Evolutionary conservation across 169 alveolate genomes (phyloP), one percentile per base, ranked within the genome.

Genomic region (Cryptosporidium muris): DNA sequence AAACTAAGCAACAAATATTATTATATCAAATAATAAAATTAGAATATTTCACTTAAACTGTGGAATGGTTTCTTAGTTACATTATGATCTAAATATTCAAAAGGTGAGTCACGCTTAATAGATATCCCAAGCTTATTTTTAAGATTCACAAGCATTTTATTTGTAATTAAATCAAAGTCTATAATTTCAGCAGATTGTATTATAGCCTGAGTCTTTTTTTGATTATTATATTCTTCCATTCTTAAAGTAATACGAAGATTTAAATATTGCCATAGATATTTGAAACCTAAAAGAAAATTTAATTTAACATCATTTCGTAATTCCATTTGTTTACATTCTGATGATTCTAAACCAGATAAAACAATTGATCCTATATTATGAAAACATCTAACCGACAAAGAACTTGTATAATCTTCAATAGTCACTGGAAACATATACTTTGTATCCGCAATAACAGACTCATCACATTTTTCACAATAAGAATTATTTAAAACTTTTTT

Each of bases 401-500:
- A 74, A 11, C 85, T 58, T n/a, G 85, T 74, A 34, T 74, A 49
- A 43, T 74, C 85, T 11, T 74, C 85, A 40, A 74, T 58, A 3
- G 85, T 74, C 16, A 74, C 85, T 16, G 85, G 85, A n/a, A 74
- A 74, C 14, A 74, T 58, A 43, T 47, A 74, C 62, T 74, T 74
- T n/a, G 85, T 74, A 12, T 74, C 85, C 0, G 85, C 63, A 14
- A 74, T 14, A 1, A 74, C 85, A 42, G 74, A 14, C 25, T 74
- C 85, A n/a, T 74, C 67, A 48, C 85, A 74, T n/a, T 74, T 74
- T 47, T 74, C 85, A 11, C 85, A 74, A 37, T 58, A 74, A 25
- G 67, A 56, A 40, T 47, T 74, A 1, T 66, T 40, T 16, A 74
- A 49, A n/a, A 74, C 85, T 48, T 74, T 74, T 16, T 74, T 74